These are phyloP conservation scores for Vanilla planifolia DNA, from an alignment of 106 monocot genomes.

Conservation along the genomic window DNA sequence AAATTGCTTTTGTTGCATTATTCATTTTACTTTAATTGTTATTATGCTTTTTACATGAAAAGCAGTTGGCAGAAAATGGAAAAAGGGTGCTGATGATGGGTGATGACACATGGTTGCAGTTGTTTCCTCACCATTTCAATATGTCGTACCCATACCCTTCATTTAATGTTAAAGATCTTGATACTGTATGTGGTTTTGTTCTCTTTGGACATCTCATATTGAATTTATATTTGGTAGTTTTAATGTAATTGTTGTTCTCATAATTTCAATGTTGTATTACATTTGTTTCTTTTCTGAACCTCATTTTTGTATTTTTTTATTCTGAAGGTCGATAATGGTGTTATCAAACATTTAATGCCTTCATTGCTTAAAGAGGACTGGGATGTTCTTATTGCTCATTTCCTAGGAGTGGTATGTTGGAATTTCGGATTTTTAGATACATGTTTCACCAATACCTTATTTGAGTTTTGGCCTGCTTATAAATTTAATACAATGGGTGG, in stretches of 20 bases:
- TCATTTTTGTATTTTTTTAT: slow-evolving; percentile 5
- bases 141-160: slow-evolving; percentile 86
- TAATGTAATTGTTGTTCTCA: not conserved
- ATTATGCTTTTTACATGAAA: not conserved
- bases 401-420: slow-evolving; percentile 89
- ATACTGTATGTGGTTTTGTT: slow-evolving; percentile 50
- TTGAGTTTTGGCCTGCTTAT: no score
- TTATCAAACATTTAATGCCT: slow-evolving; percentile 70
- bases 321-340: slow-evolving; percentile 90
- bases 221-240: not conserved
- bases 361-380: slow-evolving; percentile 80
- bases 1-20: not conserved
- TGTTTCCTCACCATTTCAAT: slow-evolving; percentile 80
- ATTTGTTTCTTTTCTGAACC: not conserved
- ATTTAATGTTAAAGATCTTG: slow-evolving; percentile 99
- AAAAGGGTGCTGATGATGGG: slow-evolving; percentile 96
- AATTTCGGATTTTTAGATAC: not conserved
- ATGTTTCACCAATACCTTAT: not conserved
- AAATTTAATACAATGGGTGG: no score
- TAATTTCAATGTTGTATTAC: not conserved
- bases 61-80: slow-evolving; percentile 75
- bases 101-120: slow-evolving; percentile 93
- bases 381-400: slow-evolving; percentile 99
- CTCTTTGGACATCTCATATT: not conserved
- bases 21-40: not conserved